Base-by-base conservation (phyloP, 805 yeast species). In the Kazachstania bromeliacearum region DNA sequence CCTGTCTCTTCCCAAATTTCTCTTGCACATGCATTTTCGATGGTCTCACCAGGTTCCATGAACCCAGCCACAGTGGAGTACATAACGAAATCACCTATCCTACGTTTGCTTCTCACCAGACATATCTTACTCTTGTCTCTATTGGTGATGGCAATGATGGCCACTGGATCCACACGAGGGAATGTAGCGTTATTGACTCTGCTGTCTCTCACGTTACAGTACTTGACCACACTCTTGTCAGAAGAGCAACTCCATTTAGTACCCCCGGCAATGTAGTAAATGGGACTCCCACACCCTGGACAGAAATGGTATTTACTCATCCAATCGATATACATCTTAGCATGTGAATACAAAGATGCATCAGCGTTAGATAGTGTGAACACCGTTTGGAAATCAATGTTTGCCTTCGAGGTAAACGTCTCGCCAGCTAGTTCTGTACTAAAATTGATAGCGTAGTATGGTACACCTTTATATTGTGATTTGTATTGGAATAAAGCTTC, bases 1-100 rank as follows among this genome's bases (percentile, higher is more conserved):
- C 98, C 98, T 4, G 96, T 79, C 59, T 89, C 98, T 57, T 89
- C 98, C 85, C 92, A 88, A 21, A 84, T 80, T 57, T 89, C 98
- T 44, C 98, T 67, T 31, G 78, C 65, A 16, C 89, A 82, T 9
- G 95, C 92, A 32, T 75, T 79, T 59, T 89, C 97, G 15, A 89
- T 76, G 2, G 94, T 76, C 62, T 89, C 98, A 20, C 88, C 81
- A 1, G 96, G 95, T 57, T 89, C 98, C 75, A 89, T 77, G 59
- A 92, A 92, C 4, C 97, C 98, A 4, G 97, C 95, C 35, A 94
- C 74, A 51, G 94, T 80, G 13, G 89, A 71, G 60, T 79, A 89
- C 77, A 85, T 73, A 16, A 32, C 13, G 51, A 59, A 26, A 39
- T 40, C 62, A 56, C 38, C 63, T 50, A 5, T 76, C 74, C 50